Percentiles rank a stretch among this genome's conserved stretches.
Conservation (phyloP, 2,329 filamentous ascomycete genomes). For the Parasarocladium wereldwijsianum region DNA sequence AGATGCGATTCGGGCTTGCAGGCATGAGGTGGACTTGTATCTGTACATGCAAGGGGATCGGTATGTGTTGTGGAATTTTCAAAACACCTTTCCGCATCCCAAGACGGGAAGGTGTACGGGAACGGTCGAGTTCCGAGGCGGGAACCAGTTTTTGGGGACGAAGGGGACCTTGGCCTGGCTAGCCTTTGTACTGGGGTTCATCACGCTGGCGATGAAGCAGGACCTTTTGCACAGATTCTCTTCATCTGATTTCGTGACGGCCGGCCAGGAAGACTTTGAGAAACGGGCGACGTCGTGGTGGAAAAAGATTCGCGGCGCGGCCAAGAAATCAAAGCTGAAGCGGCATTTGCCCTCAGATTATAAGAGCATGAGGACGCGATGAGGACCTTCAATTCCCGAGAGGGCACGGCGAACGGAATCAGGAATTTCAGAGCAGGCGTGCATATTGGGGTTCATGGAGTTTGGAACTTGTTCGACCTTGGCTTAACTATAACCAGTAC, state of each 20-base stretch:
- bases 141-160: slow-evolving; percentile 22
- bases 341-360: slow-evolving; percentile 19
- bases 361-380: slow-evolving; percentile 17
- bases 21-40: slow-evolving; percentile 16
- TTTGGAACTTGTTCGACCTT: too few relatives aligned
- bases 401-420: too few relatives aligned
- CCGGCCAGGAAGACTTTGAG: slow-evolving; percentile 15
- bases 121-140: slow-evolving; percentile 24
- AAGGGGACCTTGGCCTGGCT: slow-evolving; percentile 23
- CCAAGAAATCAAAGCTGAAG: slow-evolving; percentile 19
- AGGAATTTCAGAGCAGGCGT: too few relatives aligned
- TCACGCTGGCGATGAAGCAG: slow-evolving; percentile 20
- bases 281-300: slow-evolving; percentile 18
- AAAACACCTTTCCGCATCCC: slow-evolving; percentile 22
- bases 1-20: slow-evolving; percentile 12
- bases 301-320: slow-evolving; percentile 17
- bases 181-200: slow-evolving; percentile 22
- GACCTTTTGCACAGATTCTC: slow-evolving; percentile 16
- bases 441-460: too few relatives aligned
- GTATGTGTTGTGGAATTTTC: slow-evolving; percentile 25
- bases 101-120: slow-evolving; percentile 22
- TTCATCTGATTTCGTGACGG: slow-evolving; percentile 12
- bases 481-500: neutral
- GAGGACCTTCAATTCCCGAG: too few relatives aligned
- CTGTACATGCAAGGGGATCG: slow-evolving; percentile 23